Percentiles rank a stretch among this genome's conserved stretches.
phyloP scores from a whole-genome alignment of 805 yeast genomes.

The Candida yuanshanica region DNA sequence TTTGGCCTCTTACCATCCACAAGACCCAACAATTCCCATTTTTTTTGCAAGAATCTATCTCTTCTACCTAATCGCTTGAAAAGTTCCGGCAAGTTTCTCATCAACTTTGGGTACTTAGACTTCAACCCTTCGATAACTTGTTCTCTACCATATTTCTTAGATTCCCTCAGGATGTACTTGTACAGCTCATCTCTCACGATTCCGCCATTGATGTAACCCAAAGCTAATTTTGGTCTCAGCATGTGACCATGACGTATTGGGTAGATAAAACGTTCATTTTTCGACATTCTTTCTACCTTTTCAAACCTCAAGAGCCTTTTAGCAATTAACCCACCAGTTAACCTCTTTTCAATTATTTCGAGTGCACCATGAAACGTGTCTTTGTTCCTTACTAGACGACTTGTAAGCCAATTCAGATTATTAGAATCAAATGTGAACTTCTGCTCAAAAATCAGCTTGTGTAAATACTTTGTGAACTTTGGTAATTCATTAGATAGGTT shows the following conservation, averaged over 20 bases:
- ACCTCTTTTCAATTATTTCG: slow-evolving; percentile 23
- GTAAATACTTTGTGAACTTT: slow-evolving; percentile 10
- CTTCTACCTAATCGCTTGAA: slow-evolving; percentile 22
- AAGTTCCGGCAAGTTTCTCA: slow-evolving; percentile 21
- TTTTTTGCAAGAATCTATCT: slow-evolving; percentile 4
- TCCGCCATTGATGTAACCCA: slow-evolving; percentile 21
- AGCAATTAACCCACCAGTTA: slow-evolving; percentile 34
- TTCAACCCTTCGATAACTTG: slow-evolving; percentile 16
- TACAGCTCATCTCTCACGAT: slow-evolving; percentile 21
- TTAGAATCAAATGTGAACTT: slow-evolving; percentile 26
- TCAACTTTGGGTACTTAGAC: slow-evolving; percentile 26
- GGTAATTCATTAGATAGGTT: background rate
- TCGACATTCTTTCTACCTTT: slow-evolving; percentile 10
- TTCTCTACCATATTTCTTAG: slow-evolving; percentile 7
- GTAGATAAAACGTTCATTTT: slow-evolving; percentile 16
- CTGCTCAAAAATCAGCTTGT: slow-evolving; percentile 21
- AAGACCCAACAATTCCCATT: slow-evolving; percentile 16
- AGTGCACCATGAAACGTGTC: slow-evolving; percentile 27
- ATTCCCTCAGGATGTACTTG: slow-evolving; percentile 15
- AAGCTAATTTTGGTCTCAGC: slow-evolving; percentile 24
- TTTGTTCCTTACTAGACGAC: slow-evolving; percentile 22
- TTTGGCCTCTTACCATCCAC: slow-evolving; percentile 13
- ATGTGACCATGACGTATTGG: slow-evolving; percentile 17
- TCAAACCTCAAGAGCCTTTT: slow-evolving; percentile 3
- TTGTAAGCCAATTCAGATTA: slow-evolving; percentile 27